Base-by-base conservation (phyloP, 305 asterid species). In the Fraxinus ornus region DNA sequence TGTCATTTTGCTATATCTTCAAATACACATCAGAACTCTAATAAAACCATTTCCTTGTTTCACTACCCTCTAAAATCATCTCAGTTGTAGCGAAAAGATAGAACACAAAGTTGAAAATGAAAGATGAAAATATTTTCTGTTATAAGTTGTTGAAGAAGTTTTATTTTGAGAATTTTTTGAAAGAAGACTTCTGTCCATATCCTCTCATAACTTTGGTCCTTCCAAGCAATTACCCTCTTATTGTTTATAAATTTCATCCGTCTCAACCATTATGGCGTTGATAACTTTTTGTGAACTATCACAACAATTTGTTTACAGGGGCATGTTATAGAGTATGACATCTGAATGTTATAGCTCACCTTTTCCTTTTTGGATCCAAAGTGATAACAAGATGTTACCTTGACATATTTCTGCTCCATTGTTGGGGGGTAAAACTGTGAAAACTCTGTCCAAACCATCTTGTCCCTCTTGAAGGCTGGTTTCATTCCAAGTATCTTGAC, bases 401-500 rank as follows among this genome's bases (percentile, higher is more conserved):
- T 62, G 13, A 22, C 28, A 62, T 8, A 22, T 22, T 62, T 62
- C 71, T 62, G 71, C 32, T 62, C 71, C 32, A 62, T 28, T 28
- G 75, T n/a, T 68, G 39, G 75, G 39, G 75, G 3, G 19, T 68
- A 30, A 10, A 68, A 26, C 22, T 68, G 19, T 35, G 75, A 68
- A 28, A 68, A 28, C 21, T 13, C 21, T 13, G 75, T 68, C 39
- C 32, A 10, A 26, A 26, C 32, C 19, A 66, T 66, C 35, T 30
- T 26, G 74, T 66, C 17, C 74, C 21, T 2, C 75, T 30, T 30
- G 37, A 68, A 26, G 19, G 75, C 4, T 32, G 37, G 21, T 62
- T 68, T 68, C 75, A 2, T 68, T 68, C 22, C 75, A 26, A 68
- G 75, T 68, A 68, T 68, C 75, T 68, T 68, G 75, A 68, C 75